Evolutionary conservation across 2,329 filamentous ascomycete genomes (phyloP).

Genomic region (Ophiostoma triangulosporum): DNA sequence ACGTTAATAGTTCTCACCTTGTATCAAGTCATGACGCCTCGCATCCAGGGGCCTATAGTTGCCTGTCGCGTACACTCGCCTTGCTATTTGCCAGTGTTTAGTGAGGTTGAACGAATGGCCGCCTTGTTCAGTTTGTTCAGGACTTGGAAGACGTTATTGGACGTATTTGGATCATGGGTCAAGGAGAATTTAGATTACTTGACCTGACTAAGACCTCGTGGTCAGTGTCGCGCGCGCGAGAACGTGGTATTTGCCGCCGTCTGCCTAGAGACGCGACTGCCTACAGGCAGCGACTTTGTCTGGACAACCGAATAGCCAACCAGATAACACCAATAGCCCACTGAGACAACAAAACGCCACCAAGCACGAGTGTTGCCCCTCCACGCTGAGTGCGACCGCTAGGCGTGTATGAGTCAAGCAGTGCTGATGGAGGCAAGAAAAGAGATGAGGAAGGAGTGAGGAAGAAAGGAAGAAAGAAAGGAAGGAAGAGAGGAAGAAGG

Average conservation of each 20-base stretch:
- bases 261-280: too few species aligned
- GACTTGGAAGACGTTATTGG: not conserved
- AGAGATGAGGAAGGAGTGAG: not conserved
- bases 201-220: too few species aligned
- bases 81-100: too few species aligned
- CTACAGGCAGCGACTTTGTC: not conserved
- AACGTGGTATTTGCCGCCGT: not conserved
- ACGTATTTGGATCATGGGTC: not conserved
- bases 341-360: not conserved
- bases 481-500: too few species aligned
- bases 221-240: too few species aligned
- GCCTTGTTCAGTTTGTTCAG: not conserved
- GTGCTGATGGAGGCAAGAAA: not conserved
- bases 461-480: too few species aligned
- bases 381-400: not conserved
- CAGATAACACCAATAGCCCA: constrained; percentile 1
- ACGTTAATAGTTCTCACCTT: too few species aligned
- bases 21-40: too few species aligned
- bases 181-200: too few species aligned
- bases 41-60: too few species aligned
- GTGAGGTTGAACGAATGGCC: not conserved
- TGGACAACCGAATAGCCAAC: not conserved
- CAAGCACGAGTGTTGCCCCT: not conserved
- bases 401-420: not conserved
- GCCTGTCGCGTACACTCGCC: not conserved